Evolutionary conservation across 2,329 filamentous ascomycete species (phyloP), one percentile per base, ranked within the genome.

Genomic region (Fusarium sp.): DNA sequence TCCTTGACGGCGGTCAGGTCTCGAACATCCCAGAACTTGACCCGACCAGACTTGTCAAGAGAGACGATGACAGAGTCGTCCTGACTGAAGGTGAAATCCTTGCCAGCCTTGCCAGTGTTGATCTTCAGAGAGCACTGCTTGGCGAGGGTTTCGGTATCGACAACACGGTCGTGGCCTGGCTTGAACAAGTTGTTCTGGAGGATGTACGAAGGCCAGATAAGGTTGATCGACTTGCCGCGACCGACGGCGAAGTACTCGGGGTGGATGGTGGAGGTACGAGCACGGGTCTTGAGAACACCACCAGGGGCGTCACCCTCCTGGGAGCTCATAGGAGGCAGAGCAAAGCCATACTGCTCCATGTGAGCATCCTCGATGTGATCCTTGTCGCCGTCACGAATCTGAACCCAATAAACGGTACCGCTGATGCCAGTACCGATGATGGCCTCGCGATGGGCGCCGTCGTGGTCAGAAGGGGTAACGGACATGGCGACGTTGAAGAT

Each of bases 11-110:
- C 83, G 3, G 86, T 91, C 57, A 98, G 86, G 64, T 92, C 89
- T 62, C 92, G 92, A 70, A 98, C 93, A 79, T 99, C 96, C 97
- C 96, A 99, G 84, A 99, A 98, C 81, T 97, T 96, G 82, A 98
- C 91, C 65, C 94, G 91, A 47, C 96, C 97, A 62, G 94, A 95
- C 84, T 99, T 99, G 80, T 99, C 97, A 53, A 99, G 88, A 49
- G 95, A 98, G 46, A 97, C 94, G 72, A 99, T 94, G 40, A 95
- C 91, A 3, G 92, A 93, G 79, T 99, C 96, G 79, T 99, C 96
- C 79, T 97, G 94, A 80, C 95, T 98, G 82, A 99, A 99, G 46
- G 91, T 92, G 78, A 99, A 99, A 79, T 99, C 96, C 80, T 99
- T 99, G 68, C 94, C 96, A 70, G 96, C 95, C 84, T 99, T 99